phyloP scores from a whole-genome alignment of 495 filamentous ascomycete species.

The Penicillium silybi region DNA sequence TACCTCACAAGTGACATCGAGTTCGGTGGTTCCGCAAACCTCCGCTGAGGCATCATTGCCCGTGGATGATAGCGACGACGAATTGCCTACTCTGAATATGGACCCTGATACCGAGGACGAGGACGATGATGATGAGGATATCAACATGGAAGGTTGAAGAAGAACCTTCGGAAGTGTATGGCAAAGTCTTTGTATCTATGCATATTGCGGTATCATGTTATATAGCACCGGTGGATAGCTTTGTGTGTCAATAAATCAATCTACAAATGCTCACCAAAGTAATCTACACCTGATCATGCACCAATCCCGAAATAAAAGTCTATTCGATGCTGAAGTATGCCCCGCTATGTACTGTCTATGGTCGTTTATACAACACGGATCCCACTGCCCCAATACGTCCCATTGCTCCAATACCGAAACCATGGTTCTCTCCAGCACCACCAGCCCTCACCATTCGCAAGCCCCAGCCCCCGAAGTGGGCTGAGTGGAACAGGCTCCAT shows the following conservation, averaged over 20 bases:
- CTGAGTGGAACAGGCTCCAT: conserved; percentile 69
- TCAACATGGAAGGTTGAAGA: conserved; percentile 27
- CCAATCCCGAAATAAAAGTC: not conserved
- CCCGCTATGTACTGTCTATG: not conserved
- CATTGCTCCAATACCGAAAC: conserved; percentile 47
- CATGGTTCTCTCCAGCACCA: conserved; percentile 55
- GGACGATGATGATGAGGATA: conserved; percentile 26
- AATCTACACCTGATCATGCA: not conserved
- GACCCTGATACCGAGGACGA: conserved; percentile 44
- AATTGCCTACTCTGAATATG: conserved; percentile 46
- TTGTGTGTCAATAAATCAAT: not conserved
- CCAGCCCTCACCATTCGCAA: conserved; percentile 48
- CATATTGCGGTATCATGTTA: not conserved
- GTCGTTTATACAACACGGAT: conserved; percentile 26
- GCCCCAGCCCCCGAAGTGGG: conserved; percentile 48
- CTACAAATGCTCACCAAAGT: not conserved
- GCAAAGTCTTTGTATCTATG: not conserved
- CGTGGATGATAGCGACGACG: conserved; percentile 47
- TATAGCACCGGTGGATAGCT: not conserved
- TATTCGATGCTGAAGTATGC: not conserved
- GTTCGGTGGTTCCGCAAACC: conserved; percentile 4
- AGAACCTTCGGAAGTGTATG: not conserved
- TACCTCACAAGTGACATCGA: conserved; percentile 8
- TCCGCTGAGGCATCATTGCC: conserved; percentile 4
- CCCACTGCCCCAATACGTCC: conserved; percentile 64